Percentiles rank a stretch among this genome's conserved stretches.
These are phyloP conservation scores for Paraconiothyrium brasiliense DNA, from an alignment of 2,329 filamentous ascomycete species.

Conservation along the genomic window DNA sequence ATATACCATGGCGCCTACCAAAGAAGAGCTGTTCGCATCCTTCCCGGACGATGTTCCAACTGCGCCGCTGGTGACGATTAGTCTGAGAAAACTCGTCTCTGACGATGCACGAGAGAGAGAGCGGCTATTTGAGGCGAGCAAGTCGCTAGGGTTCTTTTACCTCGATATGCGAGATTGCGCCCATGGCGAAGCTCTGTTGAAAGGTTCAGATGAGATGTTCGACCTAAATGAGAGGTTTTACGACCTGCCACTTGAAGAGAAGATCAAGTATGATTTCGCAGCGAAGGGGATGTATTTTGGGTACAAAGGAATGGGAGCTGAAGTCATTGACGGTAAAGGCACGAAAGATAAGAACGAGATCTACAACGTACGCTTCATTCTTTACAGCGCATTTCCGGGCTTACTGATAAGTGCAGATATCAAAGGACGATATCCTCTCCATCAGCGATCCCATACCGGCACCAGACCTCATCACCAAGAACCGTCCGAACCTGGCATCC, in stretches of 20 bases:
- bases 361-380: conserved; percentile 6
- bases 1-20: neutral
- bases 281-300: conserved; percentile 13
- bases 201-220: conserved; percentile 5
- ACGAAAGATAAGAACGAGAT: conserved; percentile 17
- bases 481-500: neutral
- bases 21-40: neutral
- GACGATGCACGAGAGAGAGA: conserved; percentile 5
- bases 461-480: conserved; percentile 8
- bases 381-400: neutral
- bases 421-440: conserved; percentile 15
- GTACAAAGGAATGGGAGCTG: conserved; percentile 13
- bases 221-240: conserved; percentile 12
- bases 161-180: conserved; percentile 7
- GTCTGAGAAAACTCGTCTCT: neutral
- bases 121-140: conserved; percentile 12
- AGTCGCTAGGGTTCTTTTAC: conserved; percentile 14
- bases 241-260: conserved; percentile 5
- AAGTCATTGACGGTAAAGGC: conserved; percentile 14
- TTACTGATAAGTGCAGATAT: neutral
- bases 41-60: conserved; percentile 16
- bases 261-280: conserved; percentile 14
- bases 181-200: conserved; percentile 1
- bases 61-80: conserved; percentile 6
- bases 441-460: conserved; percentile 7